Percentiles rank a stretch among this genome's conserved stretches.
These are phyloP conservation scores for Coniosporium tulheliwenetii DNA, from an alignment of 2,329 filamentous ascomycete genomes.

Conservation along the genomic window DNA sequence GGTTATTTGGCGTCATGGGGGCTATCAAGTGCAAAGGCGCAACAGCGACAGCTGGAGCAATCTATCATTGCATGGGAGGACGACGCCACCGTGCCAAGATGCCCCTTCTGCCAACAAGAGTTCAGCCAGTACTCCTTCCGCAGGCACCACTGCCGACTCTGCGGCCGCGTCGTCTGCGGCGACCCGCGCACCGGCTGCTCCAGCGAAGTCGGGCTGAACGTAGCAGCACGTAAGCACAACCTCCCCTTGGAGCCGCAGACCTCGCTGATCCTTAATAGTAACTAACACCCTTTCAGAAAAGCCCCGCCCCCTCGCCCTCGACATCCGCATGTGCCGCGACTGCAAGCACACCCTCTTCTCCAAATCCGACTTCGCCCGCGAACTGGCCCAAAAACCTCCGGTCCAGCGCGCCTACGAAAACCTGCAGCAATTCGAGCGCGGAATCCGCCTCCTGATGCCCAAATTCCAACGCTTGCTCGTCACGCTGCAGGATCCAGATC, in stretches of 20 bases:
- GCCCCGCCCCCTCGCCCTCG: slow-evolving; percentile 47
- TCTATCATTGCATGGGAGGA: slow-evolving; percentile 93
- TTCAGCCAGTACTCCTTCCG: slow-evolving; percentile 89
- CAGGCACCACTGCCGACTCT: slow-evolving; percentile 87
- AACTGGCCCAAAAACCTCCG: slow-evolving; percentile 50
- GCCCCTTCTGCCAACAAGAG: slow-evolving; percentile 91
- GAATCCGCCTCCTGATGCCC: slow-evolving; percentile 67
- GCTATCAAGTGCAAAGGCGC: slow-evolving; percentile 46
- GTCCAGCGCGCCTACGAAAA: slow-evolving; percentile 74
- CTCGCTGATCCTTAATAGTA: slow-evolving; percentile 6
- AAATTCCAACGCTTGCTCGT: slow-evolving; percentile 67
- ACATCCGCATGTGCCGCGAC: slow-evolving; percentile 83
- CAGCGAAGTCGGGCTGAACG: slow-evolving; percentile 63
- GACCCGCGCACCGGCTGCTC: slow-evolving; percentile 78
- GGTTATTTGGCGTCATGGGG: slow-evolving; percentile 28
- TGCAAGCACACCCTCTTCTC: slow-evolving; percentile 61
- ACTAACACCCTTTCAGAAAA: slow-evolving; percentile 22
- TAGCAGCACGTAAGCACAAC: slow-evolving; percentile 43
- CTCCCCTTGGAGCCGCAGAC: neutral
- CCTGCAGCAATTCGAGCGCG: slow-evolving; percentile 71
- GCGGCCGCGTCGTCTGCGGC: slow-evolving; percentile 82
- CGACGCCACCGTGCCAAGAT: slow-evolving; percentile 61
- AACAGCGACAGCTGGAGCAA: slow-evolving; percentile 72
- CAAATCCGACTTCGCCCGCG: slow-evolving; percentile 62
- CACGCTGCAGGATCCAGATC: slow-evolving; percentile 55